phyloP scores from a whole-genome alignment of 2,329 filamentous ascomycete species.

The Colletotrichum somersetense region DNA sequence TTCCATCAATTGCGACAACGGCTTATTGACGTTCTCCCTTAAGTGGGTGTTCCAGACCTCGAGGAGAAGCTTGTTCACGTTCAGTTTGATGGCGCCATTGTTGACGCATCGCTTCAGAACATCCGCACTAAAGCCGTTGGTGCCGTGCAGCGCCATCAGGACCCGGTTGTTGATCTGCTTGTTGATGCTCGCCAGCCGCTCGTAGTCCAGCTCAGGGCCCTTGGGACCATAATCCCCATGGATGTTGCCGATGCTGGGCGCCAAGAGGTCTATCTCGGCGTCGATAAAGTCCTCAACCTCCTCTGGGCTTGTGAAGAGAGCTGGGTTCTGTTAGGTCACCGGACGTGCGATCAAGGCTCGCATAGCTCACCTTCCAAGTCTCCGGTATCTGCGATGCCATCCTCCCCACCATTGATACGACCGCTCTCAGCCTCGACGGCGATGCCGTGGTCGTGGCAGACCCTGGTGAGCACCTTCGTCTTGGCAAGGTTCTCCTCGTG shows the following conservation, averaged over 20 bases:
- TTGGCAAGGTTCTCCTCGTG: slow-evolving; percentile 76
- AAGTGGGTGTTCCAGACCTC: slow-evolving; percentile 31
- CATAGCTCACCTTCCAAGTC: slow-evolving; percentile 55
- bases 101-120: slow-evolving; percentile 42
- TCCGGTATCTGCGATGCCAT: slow-evolving; percentile 74
- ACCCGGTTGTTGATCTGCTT: slow-evolving; percentile 30
- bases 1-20: slow-evolving; percentile 45
- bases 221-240: slow-evolving; percentile 79
- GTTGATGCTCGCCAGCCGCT: slow-evolving; percentile 58
- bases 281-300: slow-evolving; percentile 78
- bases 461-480: slow-evolving; percentile 71
- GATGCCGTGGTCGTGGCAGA: slow-evolving; percentile 73
- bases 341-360: too few relatives aligned
- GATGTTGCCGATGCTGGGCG: slow-evolving; percentile 82
- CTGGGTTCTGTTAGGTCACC: neutral
- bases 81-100: slow-evolving; percentile 41
- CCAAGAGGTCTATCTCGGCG: slow-evolving; percentile 80
- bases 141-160: slow-evolving; percentile 44
- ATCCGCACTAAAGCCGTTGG: slow-evolving; percentile 43
- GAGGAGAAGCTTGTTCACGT: slow-evolving; percentile 41
- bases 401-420: slow-evolving; percentile 73
- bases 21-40: slow-evolving; percentile 42
- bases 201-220: slow-evolving; percentile 73
- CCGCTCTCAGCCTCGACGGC: slow-evolving; percentile 77
- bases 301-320: slow-evolving; percentile 72